A percentile compares a stretch with the other conserved stretches of the same genome.
These are phyloP conservation scores for Dioscorea dumetorum DNA, from an alignment of 106 monocot genomes.

Conservation along the genomic window DNA sequence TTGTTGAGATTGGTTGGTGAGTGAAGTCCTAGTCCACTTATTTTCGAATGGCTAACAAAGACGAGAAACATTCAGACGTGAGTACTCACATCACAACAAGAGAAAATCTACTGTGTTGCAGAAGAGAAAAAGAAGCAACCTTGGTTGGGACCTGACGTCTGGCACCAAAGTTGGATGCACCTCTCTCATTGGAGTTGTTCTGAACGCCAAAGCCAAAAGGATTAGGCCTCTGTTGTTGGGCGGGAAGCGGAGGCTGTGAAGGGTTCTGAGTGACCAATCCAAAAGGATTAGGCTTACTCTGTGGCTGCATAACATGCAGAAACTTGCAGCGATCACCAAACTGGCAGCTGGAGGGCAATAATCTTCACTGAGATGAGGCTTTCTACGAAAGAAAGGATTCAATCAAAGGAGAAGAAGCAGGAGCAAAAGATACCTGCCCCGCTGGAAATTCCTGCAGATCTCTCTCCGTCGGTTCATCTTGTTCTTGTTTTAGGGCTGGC, in stretches of 20 bases:
- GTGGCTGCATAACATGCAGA: slow-evolving; percentile 58
- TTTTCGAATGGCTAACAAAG: slow-evolving; percentile 63
- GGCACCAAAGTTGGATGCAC: slow-evolving; percentile 21
- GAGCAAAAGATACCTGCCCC: slow-evolving; percentile 31
- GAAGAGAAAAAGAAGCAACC: slow-evolving; percentile 14
- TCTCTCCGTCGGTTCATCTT: slow-evolving; percentile 45
- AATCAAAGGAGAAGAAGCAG: no score
- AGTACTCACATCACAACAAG: neutral
- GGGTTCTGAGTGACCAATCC: slow-evolving; percentile 28
- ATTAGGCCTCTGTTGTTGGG: slow-evolving; percentile 58
- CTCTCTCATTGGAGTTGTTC: slow-evolving; percentile 25
- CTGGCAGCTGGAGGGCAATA: slow-evolving; percentile 49
- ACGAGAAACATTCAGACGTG: neutral
- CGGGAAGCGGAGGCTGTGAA: slow-evolving; percentile 10
- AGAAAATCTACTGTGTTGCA: neutral
- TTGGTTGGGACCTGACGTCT: slow-evolving; percentile 27
- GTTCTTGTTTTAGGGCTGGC: neutral
- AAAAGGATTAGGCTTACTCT: slow-evolving; percentile 33
- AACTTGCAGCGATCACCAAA: slow-evolving; percentile 92
- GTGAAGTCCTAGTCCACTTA: slow-evolving; percentile 46
- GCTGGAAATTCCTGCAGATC: slow-evolving; percentile 49
- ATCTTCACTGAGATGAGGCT: no score
- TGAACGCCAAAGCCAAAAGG: slow-evolving; percentile 84
- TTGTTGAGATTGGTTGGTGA: slow-evolving; percentile 29
- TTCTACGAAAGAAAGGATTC: no score